Percentiles rank a stretch among this genome's conserved stretches.
Evolutionary conservation across 345 rosid genomes (phyloP).

Genomic region (Bretschneidera sinensis): DNA sequence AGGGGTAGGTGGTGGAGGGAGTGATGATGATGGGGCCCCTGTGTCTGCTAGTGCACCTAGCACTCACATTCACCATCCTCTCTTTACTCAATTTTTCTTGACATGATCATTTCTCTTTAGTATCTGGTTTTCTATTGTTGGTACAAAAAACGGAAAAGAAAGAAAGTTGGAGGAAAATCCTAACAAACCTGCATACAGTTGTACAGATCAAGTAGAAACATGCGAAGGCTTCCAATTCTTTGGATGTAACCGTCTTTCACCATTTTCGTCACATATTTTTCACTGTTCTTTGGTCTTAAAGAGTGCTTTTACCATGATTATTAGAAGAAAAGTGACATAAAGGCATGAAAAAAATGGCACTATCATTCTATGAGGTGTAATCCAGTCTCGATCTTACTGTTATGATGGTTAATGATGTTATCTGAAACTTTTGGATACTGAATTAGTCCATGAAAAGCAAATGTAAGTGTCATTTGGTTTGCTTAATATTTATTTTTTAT

Average conservation of each 20-base stretch:
- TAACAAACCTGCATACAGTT: neutral
- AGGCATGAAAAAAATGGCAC: no score
- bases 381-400: no score
- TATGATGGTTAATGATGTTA: no score
- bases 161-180: neutral
- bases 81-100: conserved; percentile 18
- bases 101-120: conserved; percentile 44
- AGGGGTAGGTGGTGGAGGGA: conserved; percentile 52
- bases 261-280: neutral
- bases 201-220: no score
- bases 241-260: conserved; percentile 1
- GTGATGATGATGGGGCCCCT: conserved; percentile 75
- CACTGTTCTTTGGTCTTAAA: neutral
- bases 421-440: no score
- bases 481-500: no score
- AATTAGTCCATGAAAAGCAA: no score
- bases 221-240: conserved; percentile 1
- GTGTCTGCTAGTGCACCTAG: conserved; percentile 79
- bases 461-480: no score
- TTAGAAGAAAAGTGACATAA: no score
- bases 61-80: conserved; percentile 38
- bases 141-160: conserved; percentile 9
- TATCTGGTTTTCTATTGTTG: conserved; percentile 34
- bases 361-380: no score
- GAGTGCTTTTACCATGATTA: no score